Base-by-base conservation (phyloP, 257 asterid genomes). In the Ajuga chamaepitys region DNA sequence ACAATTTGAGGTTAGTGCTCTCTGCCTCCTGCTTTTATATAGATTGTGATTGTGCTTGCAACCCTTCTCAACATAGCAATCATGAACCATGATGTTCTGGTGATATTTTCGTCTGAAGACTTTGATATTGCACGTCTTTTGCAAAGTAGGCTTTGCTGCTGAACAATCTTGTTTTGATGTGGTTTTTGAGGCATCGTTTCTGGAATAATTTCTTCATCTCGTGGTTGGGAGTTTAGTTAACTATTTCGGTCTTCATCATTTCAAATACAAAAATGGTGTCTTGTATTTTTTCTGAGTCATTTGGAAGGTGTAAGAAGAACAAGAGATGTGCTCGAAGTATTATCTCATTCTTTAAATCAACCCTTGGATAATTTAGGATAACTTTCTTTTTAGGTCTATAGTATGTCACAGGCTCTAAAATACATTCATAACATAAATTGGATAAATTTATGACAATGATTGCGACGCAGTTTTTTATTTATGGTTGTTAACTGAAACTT, bases 1-100 rank as follows among this genome's bases (percentile, higher is more conserved):
- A 55, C 97, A 86, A 47, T 81, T 95, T 64, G 97, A 91, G 93
- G 99, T 85, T 56, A 62, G 75, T 54, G 38, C 48, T 9, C 55
- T 13, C 55, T 14, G 5, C 12, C 8, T 9, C 25, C n/a, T 16
- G 57, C 5, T 18, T 50, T 11, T n/a, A n/a, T n/a, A n/a, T n/a
- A n/a, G n/a, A n/a, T n/a, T n/a, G n/a, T n/a, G n/a, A n/a, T n/a
- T n/a, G n/a, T n/a, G n/a, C n/a, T n/a, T n/a, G n/a, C n/a, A n/a
- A n/a, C n/a, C n/a, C n/a, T n/a, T n/a, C n/a, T n/a, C n/a, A n/a
- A n/a, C n/a, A n/a, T n/a, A n/a, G n/a, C n/a, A n/a, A n/a, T n/a
- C n/a, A n/a, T n/a, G n/a, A 47, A 37, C 3, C 24, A 9, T 38
- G 64, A 52, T 38, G 40, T 28, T 47, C 37, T 42, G 58, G 37